These are phyloP conservation scores for Colletotrichum somersetense DNA, from an alignment of 2,329 filamentous ascomycete species.

Conservation along the genomic window DNA sequence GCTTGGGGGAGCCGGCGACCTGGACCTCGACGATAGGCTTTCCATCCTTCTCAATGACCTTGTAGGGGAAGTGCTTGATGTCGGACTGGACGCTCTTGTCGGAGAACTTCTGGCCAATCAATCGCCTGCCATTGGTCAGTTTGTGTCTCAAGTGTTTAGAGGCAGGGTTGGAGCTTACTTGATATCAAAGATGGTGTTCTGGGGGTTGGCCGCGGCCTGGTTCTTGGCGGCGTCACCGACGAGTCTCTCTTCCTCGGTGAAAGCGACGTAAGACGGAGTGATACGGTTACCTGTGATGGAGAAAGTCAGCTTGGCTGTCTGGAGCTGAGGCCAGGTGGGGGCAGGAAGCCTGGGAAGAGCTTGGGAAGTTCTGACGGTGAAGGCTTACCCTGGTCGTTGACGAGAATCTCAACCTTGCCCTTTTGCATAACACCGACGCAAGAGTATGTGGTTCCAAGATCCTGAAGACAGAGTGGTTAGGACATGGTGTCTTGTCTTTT, in stretches of 20 bases:
- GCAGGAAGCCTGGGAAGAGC: neutral
- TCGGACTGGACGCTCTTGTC: conserved; percentile 93
- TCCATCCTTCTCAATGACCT: conserved; percentile 87
- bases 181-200: conserved; percentile 82
- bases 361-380: neutral
- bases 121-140: conserved; percentile 66
- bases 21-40: conserved; percentile 88
- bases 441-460: conserved; percentile 90
- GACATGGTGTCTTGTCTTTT: neutral
- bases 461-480: conserved; percentile 50
- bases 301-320: conserved; percentile 27
- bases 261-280: conserved; percentile 94
- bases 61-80: conserved; percentile 99
- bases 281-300: conserved; percentile 81
- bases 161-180: conserved; percentile 70
- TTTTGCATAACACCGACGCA: conserved; percentile 97
- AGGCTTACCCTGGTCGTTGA: conserved; percentile 81
- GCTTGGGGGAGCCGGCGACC: conserved; percentile 73
- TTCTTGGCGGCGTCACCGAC: conserved; percentile 99
- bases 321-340: neutral
- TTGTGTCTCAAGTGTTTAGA: conserved; percentile 6
- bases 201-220: conserved; percentile 86
- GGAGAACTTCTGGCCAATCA: conserved; percentile 86
- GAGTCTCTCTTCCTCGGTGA: conserved; percentile 95
- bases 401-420: conserved; percentile 94